Evolutionary conservation across 2,329 filamentous ascomycete species (phyloP).

Genomic region (Immersiporthe knoxdaviesiana): DNA sequence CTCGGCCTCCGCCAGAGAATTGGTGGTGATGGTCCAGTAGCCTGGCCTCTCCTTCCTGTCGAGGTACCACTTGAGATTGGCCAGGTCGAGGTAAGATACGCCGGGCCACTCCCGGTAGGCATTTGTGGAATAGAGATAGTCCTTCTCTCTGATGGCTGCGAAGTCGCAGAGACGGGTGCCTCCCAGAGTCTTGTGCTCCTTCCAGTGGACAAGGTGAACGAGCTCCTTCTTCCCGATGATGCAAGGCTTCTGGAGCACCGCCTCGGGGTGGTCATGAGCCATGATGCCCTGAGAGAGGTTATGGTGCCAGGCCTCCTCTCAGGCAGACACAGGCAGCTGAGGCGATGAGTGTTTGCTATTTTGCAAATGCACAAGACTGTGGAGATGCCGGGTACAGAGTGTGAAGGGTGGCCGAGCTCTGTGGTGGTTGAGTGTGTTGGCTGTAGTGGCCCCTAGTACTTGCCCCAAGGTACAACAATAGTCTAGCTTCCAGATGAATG

Average conservation of each 20-base stretch:
- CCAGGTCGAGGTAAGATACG: conserved; percentile 1
- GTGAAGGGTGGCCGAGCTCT: background rate
- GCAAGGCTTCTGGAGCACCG: background rate
- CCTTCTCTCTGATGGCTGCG: background rate
- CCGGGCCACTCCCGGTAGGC: background rate
- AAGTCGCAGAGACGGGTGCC: background rate
- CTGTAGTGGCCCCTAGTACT: background rate
- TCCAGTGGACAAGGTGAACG: background rate
- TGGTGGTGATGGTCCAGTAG: background rate
- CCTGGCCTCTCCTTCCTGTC: background rate
- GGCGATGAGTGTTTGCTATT: background rate
- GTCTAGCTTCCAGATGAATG: background rate
- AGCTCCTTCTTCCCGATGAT: background rate
- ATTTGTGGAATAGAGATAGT: background rate
- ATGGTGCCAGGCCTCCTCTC: background rate
- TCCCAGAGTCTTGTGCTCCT: background rate
- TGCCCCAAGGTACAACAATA: background rate
- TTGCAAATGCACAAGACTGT: background rate
- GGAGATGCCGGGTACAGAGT: background rate
- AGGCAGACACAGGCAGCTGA: background rate
- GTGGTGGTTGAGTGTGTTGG: background rate
- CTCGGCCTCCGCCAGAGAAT: background rate
- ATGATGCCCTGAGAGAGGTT: background rate
- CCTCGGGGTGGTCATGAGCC: background rate
- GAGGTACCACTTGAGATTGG: conserved; percentile 7